Percentiles rank a stretch among this genome's conserved stretches.
phyloP scores from a whole-genome alignment of 495 filamentous ascomycete genomes.

The Talaromyces ruber region DNA sequence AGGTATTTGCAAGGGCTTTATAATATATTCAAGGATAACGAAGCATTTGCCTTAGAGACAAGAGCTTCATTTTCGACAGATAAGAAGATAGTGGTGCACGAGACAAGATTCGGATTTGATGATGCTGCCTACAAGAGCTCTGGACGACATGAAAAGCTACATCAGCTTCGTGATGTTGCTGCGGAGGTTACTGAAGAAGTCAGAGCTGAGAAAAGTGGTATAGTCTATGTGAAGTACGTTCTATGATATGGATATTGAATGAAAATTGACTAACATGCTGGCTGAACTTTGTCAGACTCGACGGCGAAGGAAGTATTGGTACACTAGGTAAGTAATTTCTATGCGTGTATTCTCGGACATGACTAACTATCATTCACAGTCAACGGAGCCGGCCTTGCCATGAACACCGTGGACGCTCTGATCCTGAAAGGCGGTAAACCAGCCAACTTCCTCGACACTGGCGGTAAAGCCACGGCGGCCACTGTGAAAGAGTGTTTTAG shows the following conservation, averaged over 20 bases:
- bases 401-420: slow-evolving; percentile 85
- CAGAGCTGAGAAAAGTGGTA: slow-evolving; percentile 61
- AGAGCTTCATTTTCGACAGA: slow-evolving; percentile 28
- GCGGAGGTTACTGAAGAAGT: slow-evolving; percentile 50
- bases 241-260: background rate
- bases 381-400: slow-evolving; percentile 84
- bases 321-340: slow-evolving; percentile 42
- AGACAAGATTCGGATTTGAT: slow-evolving; percentile 60
- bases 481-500: slow-evolving; percentile 73
- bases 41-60: slow-evolving; percentile 55
- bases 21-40: slow-evolving; percentile 56
- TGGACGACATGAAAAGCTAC: slow-evolving; percentile 56
- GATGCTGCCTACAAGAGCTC: slow-evolving; percentile 65
- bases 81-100: slow-evolving; percentile 37
- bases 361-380: slow-evolving; percentile 28
- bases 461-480: slow-evolving; percentile 80
- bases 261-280: background rate
- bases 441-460: slow-evolving; percentile 84
- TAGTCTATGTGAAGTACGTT: slow-evolving; percentile 58
- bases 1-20: slow-evolving; percentile 45
- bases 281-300: slow-evolving; percentile 20
- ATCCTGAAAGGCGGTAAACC: slow-evolving; percentile 52
- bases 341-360: background rate
- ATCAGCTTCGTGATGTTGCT: slow-evolving; percentile 42
- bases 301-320: slow-evolving; percentile 51